Percentiles rank a stretch among this genome's conserved stretches.
Conservation (phyloP, 257 asterid species). For the Solanum piurae region DNA sequence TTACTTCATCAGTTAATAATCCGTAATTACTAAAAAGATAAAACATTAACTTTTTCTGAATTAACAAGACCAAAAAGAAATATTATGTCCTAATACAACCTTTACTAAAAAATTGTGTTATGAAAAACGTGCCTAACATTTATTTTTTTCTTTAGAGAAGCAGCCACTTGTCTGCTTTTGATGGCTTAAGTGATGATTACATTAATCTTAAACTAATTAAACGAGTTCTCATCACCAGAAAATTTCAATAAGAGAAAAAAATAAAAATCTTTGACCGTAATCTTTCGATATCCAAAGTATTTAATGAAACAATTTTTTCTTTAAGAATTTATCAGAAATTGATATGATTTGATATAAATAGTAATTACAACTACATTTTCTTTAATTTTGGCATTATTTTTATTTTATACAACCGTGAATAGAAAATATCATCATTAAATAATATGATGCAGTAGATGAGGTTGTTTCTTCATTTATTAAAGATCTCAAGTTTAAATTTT, state of each 20-base stretch:
- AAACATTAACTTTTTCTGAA: not conserved
- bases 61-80: not conserved
- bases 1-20: not conserved
- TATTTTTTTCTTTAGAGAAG: not conserved
- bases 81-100: not conserved
- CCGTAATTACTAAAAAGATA: not conserved
- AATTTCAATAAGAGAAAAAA: not conserved
- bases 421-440: no score
- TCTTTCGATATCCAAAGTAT: not conserved
- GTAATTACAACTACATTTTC: not conserved
- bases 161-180: not conserved
- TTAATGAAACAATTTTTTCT: not conserved
- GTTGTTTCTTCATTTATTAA: no score
- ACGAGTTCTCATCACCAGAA: not conserved
- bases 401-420: no score
- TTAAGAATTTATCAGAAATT: not conserved
- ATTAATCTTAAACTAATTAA: not conserved
- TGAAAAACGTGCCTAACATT: not conserved
- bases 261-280: not conserved
- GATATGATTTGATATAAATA: not conserved
- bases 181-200: not conserved
- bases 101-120: not conserved
- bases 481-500: accelerated
- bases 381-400: not conserved
- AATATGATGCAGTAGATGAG: accelerated